These are phyloP conservation scores for Nothophoma quercina DNA, from an alignment of 2,329 filamentous ascomycete species.

Conservation along the genomic window DNA sequence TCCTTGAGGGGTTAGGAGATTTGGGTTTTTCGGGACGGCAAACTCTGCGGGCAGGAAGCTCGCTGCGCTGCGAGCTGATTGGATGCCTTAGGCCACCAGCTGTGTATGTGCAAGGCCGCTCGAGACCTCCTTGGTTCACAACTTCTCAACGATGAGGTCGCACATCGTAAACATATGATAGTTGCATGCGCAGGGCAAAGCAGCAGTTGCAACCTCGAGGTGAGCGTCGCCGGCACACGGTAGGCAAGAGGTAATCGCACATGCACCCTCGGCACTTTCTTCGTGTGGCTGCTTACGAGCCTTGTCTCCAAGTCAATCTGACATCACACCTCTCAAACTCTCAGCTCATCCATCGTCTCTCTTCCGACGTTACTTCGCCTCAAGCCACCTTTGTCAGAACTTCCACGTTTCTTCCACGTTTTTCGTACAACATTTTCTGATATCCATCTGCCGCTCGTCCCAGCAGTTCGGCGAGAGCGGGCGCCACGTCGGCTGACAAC, in stretches of 20 bases:
- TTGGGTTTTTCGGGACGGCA: background rate
- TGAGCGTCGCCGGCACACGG: background rate
- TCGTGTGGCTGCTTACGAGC: slow-evolving; percentile 1
- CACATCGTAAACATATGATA: background rate
- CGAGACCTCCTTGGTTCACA: background rate
- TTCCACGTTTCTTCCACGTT: background rate
- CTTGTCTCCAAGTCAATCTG: background rate
- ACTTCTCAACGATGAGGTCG: background rate
- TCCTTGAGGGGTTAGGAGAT: slow-evolving; percentile 4
- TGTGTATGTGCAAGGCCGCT: background rate
- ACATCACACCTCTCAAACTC: slow-evolving; percentile 3
- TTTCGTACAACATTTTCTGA: background rate
- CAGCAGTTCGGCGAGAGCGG: slow-evolving; percentile 12
- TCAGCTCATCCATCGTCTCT: background rate
- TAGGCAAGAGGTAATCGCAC: background rate
- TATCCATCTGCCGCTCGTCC: background rate
- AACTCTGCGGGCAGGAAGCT: slow-evolving; percentile 4
- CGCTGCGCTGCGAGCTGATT: slow-evolving; percentile 9
- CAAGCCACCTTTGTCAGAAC: background rate
- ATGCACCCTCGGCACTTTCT: slow-evolving; percentile 11
- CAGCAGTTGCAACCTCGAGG: background rate
- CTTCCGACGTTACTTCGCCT: background rate
- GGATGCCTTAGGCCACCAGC: slow-evolving; percentile 3
- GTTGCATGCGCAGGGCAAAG: background rate
- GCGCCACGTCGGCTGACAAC: slow-evolving; percentile 1